Percentiles rank a stretch among this genome's conserved stretches.
Evolutionary conservation across 2,329 filamentous ascomycete species (phyloP).

Genomic region (Ophiostoma piceae): DNA sequence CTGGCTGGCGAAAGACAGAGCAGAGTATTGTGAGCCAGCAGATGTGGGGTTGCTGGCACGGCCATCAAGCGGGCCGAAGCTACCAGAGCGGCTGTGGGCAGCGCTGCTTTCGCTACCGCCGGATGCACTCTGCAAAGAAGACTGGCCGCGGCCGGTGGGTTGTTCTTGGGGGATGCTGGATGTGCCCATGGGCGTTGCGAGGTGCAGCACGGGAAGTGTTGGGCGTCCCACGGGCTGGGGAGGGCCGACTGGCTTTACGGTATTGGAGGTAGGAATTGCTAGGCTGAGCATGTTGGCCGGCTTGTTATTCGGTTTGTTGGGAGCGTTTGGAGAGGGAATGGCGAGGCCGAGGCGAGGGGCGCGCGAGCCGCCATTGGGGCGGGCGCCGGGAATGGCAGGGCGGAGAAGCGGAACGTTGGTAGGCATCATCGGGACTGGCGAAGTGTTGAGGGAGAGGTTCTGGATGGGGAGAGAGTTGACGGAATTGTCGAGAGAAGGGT

Average conservation of each 20-base stretch:
- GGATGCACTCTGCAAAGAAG: slow-evolving; percentile 61
- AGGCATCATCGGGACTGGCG: slow-evolving; percentile 56
- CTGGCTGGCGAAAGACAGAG: slow-evolving; percentile 71
- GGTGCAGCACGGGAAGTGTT: slow-evolving; percentile 69
- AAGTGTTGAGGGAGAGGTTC: slow-evolving; percentile 32
- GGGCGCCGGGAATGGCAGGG: slow-evolving; percentile 61
- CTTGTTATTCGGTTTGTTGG: slow-evolving; percentile 47
- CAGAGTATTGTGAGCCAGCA: slow-evolving; percentile 81
- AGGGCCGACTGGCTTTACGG: slow-evolving; percentile 66
- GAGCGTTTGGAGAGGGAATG: slow-evolving; percentile 78
- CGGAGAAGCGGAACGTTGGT: slow-evolving; percentile 75
- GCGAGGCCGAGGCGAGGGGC: slow-evolving; percentile 78
- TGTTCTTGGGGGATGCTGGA: slow-evolving; percentile 66
- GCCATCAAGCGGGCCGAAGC: slow-evolving; percentile 72
- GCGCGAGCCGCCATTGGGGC: slow-evolving; percentile 53
- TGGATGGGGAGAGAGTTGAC: not conserved
- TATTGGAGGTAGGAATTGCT: slow-evolving; percentile 83
- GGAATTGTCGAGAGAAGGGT: slow-evolving; percentile 16
- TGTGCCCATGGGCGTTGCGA: slow-evolving; percentile 84
- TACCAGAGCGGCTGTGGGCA: slow-evolving; percentile 75
- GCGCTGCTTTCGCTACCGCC: slow-evolving; percentile 75
- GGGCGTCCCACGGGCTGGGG: slow-evolving; percentile 44
- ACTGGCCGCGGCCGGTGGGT: slow-evolving; percentile 48
- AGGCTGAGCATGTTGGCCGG: slow-evolving; percentile 62
- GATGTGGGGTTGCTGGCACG: slow-evolving; percentile 76